phyloP scores from a whole-genome alignment of 768 basidiomycete genomes.

The Phlebiopsis gigantea region DNA sequence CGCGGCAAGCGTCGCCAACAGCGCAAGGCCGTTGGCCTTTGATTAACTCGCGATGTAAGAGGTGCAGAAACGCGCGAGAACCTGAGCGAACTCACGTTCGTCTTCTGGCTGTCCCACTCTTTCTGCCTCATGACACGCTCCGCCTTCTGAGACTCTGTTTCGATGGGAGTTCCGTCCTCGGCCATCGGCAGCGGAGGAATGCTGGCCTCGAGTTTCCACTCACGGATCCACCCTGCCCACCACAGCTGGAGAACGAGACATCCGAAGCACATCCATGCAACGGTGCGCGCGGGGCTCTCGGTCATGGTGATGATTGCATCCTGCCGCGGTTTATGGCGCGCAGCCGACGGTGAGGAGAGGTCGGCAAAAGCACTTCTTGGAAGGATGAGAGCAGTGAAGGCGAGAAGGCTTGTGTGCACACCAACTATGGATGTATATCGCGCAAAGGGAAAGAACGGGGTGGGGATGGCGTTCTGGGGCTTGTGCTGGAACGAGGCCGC shows the following conservation, averaged over 20 bases:
- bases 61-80: not conserved
- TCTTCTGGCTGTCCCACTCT: conserved; percentile 11
- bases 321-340: conserved; percentile 28
- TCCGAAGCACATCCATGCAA: conserved; percentile 33
- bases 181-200: not conserved
- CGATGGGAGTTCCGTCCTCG: not conserved
- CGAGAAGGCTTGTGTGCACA: conserved; percentile 60
- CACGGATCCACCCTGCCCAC: conserved; percentile 34
- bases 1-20: conserved; percentile 43
- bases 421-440: conserved; percentile 64
- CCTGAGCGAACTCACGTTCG: conserved; percentile 14
- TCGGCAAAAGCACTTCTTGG: conserved; percentile 53
- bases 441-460: conserved; percentile 41
- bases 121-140: conserved; percentile 6
- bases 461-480: not conserved
- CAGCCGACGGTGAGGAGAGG: conserved; percentile 19
- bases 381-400: conserved; percentile 63
- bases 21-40: conserved; percentile 50
- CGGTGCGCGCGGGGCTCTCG: conserved; percentile 30
- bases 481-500: not conserved
- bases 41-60: no score
- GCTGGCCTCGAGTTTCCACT: conserved; percentile 16
- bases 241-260: conserved; percentile 29
- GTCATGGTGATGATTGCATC: conserved; percentile 36
- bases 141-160: conserved; percentile 2